Percentiles rank a stretch among this genome's conserved stretches.
Conservation (phyloP, 768 basidiomycete genomes). For the Mrakia gelida region DNA sequence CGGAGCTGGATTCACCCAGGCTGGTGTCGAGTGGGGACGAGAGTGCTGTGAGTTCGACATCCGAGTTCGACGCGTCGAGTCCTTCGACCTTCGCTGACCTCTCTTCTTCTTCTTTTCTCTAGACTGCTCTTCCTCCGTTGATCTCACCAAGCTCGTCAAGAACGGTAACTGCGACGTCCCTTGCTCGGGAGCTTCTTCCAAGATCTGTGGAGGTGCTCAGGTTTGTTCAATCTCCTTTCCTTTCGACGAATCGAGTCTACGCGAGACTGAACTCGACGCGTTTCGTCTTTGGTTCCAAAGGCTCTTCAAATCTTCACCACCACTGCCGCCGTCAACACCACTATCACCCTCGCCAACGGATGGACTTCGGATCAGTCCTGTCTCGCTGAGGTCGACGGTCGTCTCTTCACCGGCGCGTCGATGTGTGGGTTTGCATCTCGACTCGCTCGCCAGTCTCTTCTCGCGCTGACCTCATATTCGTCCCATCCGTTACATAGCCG, state of each 20-base stretch:
- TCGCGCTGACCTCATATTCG: neutral
- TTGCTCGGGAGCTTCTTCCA: slow-evolving; percentile 14
- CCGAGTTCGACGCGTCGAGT: no score
- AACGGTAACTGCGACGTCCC: slow-evolving; percentile 9
- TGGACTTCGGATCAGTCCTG: slow-evolving; percentile 1
- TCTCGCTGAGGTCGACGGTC: neutral
- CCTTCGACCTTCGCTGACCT: neutral
- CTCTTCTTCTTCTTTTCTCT: neutral
- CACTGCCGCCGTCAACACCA: neutral
- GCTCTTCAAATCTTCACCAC: slow-evolving; percentile 25
- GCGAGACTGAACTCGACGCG: no score
- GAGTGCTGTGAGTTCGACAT: slow-evolving; percentile 1
- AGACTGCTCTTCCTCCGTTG: slow-evolving; percentile 5
- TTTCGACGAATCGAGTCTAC: no score
- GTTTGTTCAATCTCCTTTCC: no score
- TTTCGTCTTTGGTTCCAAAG: neutral
- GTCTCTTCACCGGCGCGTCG: no score
- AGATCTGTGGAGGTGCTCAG: slow-evolving; percentile 24
- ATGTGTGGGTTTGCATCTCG: no score
- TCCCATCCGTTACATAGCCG: neutral
- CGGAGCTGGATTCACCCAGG: slow-evolving; percentile 9
- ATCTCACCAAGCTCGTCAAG: slow-evolving; percentile 10
- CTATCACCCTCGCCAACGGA: slow-evolving; percentile 14
- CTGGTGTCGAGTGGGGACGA: slow-evolving; percentile 23
- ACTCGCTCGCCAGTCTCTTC: no score